Percentiles rank a stretch among this genome's conserved stretches.
Evolutionary conservation across 1,139 yeast species (phyloP).

Genomic region (Fermentozyma sake): DNA sequence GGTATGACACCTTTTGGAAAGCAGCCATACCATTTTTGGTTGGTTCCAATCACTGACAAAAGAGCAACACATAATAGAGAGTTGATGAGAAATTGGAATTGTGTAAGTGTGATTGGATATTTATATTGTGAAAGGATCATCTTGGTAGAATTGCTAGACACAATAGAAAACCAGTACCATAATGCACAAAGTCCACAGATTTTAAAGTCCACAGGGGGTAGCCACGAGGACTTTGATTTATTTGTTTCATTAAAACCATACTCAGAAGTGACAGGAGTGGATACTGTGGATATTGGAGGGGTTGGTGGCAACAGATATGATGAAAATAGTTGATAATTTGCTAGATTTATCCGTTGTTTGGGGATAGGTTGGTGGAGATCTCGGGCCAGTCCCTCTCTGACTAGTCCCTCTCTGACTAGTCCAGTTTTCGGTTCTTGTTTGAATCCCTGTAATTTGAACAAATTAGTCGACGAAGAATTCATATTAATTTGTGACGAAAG

Average conservation of each 20-base stretch:
- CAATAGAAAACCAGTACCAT: constrained; percentile 82
- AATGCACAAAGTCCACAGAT: constrained; percentile 48
- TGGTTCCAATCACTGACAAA: constrained; percentile 13
- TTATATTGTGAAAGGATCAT: constrained; percentile 62
- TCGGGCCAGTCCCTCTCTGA: constrained; percentile 2
- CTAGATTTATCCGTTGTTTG: constrained; percentile 14
- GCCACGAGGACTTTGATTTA: too few species aligned
- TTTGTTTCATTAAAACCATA: too few species aligned
- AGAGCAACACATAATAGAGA: constrained; percentile 45
- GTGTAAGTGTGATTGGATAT: constrained; percentile 81
- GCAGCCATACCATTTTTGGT: constrained; percentile 5
- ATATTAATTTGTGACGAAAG: constrained; percentile 21
- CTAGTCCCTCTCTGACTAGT: too few species aligned
- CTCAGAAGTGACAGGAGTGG: constrained; percentile 34
- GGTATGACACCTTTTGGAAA: constrained; percentile 66
- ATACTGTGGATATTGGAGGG: constrained; percentile 32
- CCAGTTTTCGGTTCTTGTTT: too few species aligned
- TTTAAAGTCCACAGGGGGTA: constrained; percentile 29
- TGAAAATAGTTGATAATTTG: constrained; percentile 9
- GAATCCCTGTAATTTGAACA: constrained; percentile 8
- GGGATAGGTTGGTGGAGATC: constrained; percentile 17
- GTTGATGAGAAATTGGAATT: constrained; percentile 75
- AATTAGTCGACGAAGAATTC: constrained; percentile 26
- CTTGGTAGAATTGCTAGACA: constrained; percentile 79
- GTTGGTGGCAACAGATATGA: constrained; percentile 25